A percentile compares a stretch with the other conserved stretches of the same genome.
Conservation (phyloP, 2,329 filamentous ascomycete species). For the Alternaria hordeiaustralica region DNA sequence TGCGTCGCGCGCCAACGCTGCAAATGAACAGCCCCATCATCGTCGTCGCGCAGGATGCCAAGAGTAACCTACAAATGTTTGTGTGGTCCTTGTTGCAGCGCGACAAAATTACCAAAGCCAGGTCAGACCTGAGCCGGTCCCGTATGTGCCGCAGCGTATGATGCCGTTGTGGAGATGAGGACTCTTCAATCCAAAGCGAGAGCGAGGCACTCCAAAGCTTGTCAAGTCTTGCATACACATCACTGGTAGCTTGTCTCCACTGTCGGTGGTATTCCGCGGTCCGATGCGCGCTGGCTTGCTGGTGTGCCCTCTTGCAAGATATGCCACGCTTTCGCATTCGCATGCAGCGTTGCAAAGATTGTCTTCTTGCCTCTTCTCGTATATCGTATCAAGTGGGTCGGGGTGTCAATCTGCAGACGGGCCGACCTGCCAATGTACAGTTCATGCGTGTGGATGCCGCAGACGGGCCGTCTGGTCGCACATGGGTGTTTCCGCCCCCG, state of each 20-base stretch:
- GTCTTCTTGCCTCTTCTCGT: not conserved
- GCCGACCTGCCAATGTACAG: not conserved
- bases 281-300: not conserved
- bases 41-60: not conserved
- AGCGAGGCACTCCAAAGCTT: not conserved
- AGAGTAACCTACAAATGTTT: not conserved
- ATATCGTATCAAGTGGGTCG: not conserved
- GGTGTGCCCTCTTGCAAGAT: not conserved
- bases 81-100: not conserved
- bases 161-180: not conserved
- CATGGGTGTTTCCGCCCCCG: not conserved
- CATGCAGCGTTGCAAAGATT: not conserved
- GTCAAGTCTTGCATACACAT: not conserved
- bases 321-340: not conserved
- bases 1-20: not conserved
- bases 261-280: not conserved
- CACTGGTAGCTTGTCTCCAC: not conserved
- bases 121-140: not conserved
- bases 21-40: not conserved
- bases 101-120: too few species aligned
- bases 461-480: not conserved
- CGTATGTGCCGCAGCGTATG: not conserved
- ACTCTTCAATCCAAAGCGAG: not conserved
- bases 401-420: not conserved
- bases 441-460: not conserved